phyloP scores from a whole-genome alignment of 805 yeast genomes.

The Schwanniomyces occidentalis region DNA sequence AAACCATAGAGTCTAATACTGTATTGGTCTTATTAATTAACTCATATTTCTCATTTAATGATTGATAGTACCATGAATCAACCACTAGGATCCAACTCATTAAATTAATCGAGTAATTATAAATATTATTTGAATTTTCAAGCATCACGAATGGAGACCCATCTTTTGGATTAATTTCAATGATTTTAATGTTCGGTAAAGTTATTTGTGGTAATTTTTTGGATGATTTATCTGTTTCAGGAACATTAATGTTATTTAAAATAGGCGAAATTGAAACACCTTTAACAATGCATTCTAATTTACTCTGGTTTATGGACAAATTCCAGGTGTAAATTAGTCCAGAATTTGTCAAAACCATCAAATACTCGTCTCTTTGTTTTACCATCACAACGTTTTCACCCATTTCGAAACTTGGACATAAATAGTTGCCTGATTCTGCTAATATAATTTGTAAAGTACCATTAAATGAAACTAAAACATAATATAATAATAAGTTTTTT shows the following conservation, averaged over 20 bases:
- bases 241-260: conserved; percentile 34
- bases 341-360: conserved; percentile 49
- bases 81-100: conserved; percentile 48
- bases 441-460: conserved; percentile 53
- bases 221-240: conserved; percentile 1
- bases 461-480: conserved; percentile 58
- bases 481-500: conserved; percentile 36
- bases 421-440: conserved; percentile 44
- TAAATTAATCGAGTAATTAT: conserved; percentile 41
- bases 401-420: conserved; percentile 51
- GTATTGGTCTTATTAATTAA: neutral
- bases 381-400: conserved; percentile 48
- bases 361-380: conserved; percentile 28
- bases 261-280: conserved; percentile 56
- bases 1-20: conserved; percentile 4
- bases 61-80: conserved; percentile 44
- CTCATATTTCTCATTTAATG: conserved; percentile 2
- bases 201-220: conserved; percentile 4
- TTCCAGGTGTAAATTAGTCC: conserved; percentile 56
- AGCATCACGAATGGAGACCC: conserved; percentile 47
- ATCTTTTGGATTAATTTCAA: conserved; percentile 33
- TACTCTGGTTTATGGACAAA: conserved; percentile 20
- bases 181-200: conserved; percentile 16
- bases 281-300: conserved; percentile 30
- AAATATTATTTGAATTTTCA: conserved; percentile 35